Percentiles rank a stretch among this genome's conserved stretches.
Evolutionary conservation across 352 stramenopile species (phyloP).

Genomic region (Globisporangium paroecandrum): DNA sequence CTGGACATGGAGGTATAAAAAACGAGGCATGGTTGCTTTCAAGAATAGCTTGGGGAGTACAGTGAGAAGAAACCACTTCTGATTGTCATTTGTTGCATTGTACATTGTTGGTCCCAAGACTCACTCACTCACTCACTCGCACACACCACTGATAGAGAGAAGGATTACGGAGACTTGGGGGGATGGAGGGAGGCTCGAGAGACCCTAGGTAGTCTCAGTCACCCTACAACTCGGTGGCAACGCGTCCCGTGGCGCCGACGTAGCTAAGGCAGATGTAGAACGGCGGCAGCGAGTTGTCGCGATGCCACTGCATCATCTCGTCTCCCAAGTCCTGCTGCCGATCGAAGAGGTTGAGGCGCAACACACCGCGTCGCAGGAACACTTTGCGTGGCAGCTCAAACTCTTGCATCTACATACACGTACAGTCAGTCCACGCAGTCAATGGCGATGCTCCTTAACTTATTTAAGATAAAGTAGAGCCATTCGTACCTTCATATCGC

Average conservation of each 20-base stretch:
- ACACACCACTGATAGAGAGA: neutral
- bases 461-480: neutral
- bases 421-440: neutral
- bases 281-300: slow-evolving; percentile 37
- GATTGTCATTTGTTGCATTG: neutral
- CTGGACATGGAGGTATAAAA: neutral
- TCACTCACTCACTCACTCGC: no score
- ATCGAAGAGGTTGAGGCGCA: slow-evolving; percentile 56
- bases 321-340: slow-evolving; percentile 46
- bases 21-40: neutral
- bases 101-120: neutral
- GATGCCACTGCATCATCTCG: slow-evolving; percentile 43
- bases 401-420: slow-evolving; percentile 36
- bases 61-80: neutral
- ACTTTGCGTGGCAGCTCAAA: slow-evolving; percentile 40
- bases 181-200: neutral
- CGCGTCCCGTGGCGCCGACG: slow-evolving; percentile 29
- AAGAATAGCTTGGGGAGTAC: neutral
- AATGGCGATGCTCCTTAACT: neutral
- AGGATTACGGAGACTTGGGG: neutral
- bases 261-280: slow-evolving; percentile 82
- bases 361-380: slow-evolving; percentile 42
- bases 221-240: neutral
- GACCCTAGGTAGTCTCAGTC: neutral
- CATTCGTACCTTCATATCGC: slow-evolving; percentile 39